phyloP scores from a whole-genome alignment of 257 asterid genomes.

The Fraxinus cuspidata region DNA sequence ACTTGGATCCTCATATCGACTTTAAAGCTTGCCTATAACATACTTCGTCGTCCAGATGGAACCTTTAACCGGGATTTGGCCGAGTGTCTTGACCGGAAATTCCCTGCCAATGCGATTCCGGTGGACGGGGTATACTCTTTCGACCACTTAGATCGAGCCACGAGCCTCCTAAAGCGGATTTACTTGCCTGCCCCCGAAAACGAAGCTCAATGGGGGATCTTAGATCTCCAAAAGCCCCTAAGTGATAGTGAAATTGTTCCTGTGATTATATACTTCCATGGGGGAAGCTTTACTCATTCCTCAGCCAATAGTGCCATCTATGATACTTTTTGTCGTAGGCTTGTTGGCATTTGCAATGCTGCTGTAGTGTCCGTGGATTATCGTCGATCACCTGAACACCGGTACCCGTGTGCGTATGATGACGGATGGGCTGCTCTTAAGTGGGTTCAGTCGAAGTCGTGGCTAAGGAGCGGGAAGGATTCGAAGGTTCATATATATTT shows the following conservation, averaged over 20 bases:
- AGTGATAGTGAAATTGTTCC: conserved; percentile 5
- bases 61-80: conserved; percentile 17
- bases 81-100: conserved; percentile 22
- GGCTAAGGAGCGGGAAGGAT: conserved; percentile 21
- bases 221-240: conserved; percentile 20
- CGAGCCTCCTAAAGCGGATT: conserved; percentile 22
- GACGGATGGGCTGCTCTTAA: conserved; percentile 22
- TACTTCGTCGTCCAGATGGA: conserved; percentile 24
- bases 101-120: conserved; percentile 6
- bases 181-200: conserved; percentile 14
- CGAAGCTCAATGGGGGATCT: conserved; percentile 9
- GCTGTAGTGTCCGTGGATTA: conserved; percentile 21
- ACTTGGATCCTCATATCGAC: conserved; percentile 28
- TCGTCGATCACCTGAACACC: conserved; percentile 11
- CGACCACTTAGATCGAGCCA: conserved; percentile 18
- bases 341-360: conserved; percentile 16
- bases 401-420: conserved; percentile 21
- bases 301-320: conserved; percentile 24
- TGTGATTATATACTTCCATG: conserved; percentile 21
- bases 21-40: conserved; percentile 20
- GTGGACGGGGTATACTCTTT: conserved; percentile 24
- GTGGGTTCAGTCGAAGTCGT: conserved; percentile 15
- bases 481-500: conserved; percentile 14
- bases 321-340: conserved; percentile 13
- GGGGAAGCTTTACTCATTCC: conserved; percentile 23